Evolutionary conservation across 1,139 yeast genomes (phyloP), one percentile per base, ranked within the genome.

Genomic region (Magnusiomyces sp.): DNA sequence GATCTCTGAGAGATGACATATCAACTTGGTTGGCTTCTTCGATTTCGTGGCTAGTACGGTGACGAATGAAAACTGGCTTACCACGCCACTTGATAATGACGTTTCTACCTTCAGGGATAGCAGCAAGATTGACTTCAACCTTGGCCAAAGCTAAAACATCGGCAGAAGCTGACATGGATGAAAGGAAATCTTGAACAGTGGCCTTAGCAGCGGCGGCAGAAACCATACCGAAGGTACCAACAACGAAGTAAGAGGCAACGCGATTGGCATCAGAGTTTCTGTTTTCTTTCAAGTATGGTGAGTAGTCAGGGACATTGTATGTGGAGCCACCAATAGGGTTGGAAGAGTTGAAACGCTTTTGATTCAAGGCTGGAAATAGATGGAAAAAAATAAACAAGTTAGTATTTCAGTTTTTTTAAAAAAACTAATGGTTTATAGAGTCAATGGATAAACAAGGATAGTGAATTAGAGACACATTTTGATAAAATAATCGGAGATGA

Each of bases 41-140:
- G 63, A 94, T 90, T 76, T 94, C 99, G 55, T 77, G 80, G 49
- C 80, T 74, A 49, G 98, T 90, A 81, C 99, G 87, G 79, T 94
- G 99, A 80, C 99, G 92, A 71, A 94, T 89, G 75, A 94, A 94
- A 59, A 94, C 97, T 59, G 98, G 98, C 78, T 92, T 94, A 75
- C 98, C 98, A 76, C 94, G 96, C 98, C 98, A 94, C 75, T 94
- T 94, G 64, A 94, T 95, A 67, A 92, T 88, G 60, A 92, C 95
- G 72, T 94, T 94, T 77, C 90, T 90, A 72, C 98, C 98, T 71
- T 85, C 90, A 63, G 99, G 99, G 59, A 94, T 89, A 58, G 89
- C 86, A 54, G 84, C 82, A 65, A 94, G 81, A 71, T 87, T 92
- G 61, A 94, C 96, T 76, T 94, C 98, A 62, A 90, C 96, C 77